Conservation (phyloP, 2,329 filamentous ascomycete genomes). For the Eutypa lata region DNA sequence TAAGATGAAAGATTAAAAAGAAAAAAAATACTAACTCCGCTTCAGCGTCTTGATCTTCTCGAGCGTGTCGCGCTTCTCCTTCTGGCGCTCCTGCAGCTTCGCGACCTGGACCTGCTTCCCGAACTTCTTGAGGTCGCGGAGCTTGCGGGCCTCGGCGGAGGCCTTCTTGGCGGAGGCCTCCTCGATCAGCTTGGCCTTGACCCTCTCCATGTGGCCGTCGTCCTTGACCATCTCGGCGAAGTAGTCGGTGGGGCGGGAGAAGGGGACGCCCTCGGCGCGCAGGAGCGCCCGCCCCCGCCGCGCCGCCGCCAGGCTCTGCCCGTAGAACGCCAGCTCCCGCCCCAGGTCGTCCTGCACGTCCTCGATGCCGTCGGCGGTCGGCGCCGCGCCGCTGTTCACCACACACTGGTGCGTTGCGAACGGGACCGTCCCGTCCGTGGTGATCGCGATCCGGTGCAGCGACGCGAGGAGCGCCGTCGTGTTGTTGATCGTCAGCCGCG, state of each 20-base stretch:
- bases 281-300: conserved; percentile 70
- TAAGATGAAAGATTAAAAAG: conserved; percentile 1
- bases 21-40: conserved; percentile 66
- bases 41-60: conserved; percentile 96
- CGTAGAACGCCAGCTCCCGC: conserved; percentile 91
- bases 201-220: conserved; percentile 96
- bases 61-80: conserved; percentile 86
- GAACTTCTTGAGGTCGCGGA: conserved; percentile 97
- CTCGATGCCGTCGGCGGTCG: conserved; percentile 64
- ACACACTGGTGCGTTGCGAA: conserved; percentile 85
- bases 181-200: conserved; percentile 89
- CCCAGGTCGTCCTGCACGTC: conserved; percentile 89
- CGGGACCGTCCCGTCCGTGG: conserved; percentile 62
- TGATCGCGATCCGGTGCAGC: conserved; percentile 74
- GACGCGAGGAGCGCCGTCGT: conserved; percentile 78
- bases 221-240: conserved; percentile 99
- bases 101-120: conserved; percentile 97
- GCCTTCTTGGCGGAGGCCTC: conserved; percentile 92
- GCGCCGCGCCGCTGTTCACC: conserved; percentile 60
- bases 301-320: conserved; percentile 79
- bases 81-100: conserved; percentile 89
- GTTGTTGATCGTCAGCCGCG: conserved; percentile 97
- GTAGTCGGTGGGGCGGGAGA: conserved; percentile 88
- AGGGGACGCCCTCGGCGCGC: conserved; percentile 78
- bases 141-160: conserved; percentile 82